phyloP scores from a whole-genome alignment of 2,329 filamentous ascomycete genomes.

The Hypoxylon sp. region DNA sequence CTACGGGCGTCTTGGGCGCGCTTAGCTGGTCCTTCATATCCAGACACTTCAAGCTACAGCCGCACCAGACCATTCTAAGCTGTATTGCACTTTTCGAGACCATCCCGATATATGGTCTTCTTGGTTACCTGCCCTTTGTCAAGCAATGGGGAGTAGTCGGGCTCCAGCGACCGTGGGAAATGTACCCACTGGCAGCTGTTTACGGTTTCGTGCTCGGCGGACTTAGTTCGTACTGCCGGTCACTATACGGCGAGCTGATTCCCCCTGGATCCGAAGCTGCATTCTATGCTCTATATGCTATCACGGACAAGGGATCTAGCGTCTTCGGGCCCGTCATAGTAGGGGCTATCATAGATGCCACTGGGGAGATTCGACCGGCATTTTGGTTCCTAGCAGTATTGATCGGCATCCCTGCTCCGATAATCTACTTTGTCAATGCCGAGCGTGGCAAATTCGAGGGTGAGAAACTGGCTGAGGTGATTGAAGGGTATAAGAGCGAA shows the following conservation, averaged over 20 bases:
- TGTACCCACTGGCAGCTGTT: slow-evolving; percentile 90
- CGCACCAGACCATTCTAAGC: slow-evolving; percentile 90
- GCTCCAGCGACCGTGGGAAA: slow-evolving; percentile 95
- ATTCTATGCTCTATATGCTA: slow-evolving; percentile 96
- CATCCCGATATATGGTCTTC: slow-evolving; percentile 89
- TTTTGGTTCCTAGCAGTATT: slow-evolving; percentile 92
- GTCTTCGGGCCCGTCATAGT: slow-evolving; percentile 96
- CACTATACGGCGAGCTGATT: slow-evolving; percentile 92
- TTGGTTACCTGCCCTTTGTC: slow-evolving; percentile 87
- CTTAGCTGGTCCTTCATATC: slow-evolving; percentile 90
- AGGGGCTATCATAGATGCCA: slow-evolving; percentile 87
- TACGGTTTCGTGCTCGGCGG: slow-evolving; percentile 97
- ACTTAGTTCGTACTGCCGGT: slow-evolving; percentile 89
- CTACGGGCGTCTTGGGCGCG: slow-evolving; percentile 85
- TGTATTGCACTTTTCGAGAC: slow-evolving; percentile 92
- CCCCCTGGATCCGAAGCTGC: slow-evolving; percentile 94
- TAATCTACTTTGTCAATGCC: slow-evolving; percentile 88
- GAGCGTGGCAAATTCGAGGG: slow-evolving; percentile 80
- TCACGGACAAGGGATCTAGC: slow-evolving; percentile 95
- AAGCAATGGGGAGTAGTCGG: slow-evolving; percentile 80
- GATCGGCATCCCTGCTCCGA: slow-evolving; percentile 84
- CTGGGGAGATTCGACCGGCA: slow-evolving; percentile 83
- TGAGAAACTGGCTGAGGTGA: slow-evolving; percentile 69
- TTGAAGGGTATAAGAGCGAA: slow-evolving; percentile 63
- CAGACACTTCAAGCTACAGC: slow-evolving; percentile 73